A percentile compares a stretch with the other conserved stretches of the same genome.
Evolutionary conservation across 2,329 filamentous ascomycete genomes (phyloP).

Genomic region (Talaromyces sp.): DNA sequence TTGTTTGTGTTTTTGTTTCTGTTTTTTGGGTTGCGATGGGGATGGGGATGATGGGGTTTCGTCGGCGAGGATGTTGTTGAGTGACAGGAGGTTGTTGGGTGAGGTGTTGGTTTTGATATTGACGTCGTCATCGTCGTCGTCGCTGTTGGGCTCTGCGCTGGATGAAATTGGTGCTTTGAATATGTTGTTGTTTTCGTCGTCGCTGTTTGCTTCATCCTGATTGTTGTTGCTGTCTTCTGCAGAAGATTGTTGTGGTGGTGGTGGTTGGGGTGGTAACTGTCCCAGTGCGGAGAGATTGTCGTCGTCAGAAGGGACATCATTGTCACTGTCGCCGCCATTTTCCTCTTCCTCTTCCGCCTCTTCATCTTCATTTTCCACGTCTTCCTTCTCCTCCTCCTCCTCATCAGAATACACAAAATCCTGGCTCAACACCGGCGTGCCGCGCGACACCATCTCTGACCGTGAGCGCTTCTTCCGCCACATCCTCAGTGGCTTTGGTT

Average conservation of each 20-base stretch:
- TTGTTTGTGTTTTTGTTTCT: background rate
- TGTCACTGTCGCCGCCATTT: background rate
- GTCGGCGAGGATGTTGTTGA: too few relatives aligned
- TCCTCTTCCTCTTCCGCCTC: background rate
- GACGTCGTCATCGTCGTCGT: background rate
- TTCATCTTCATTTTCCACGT: constrained; percentile 3
- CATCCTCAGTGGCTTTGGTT: background rate
- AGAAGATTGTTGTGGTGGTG: background rate
- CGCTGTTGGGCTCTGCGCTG: background rate
- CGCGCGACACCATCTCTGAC: too few relatives aligned
- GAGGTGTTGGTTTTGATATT: background rate
- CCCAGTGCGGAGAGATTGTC: background rate
- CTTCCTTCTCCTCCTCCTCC: background rate
- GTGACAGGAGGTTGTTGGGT: too few relatives aligned
- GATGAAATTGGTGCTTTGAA: background rate
- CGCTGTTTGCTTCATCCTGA: background rate
- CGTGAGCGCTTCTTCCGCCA: too few relatives aligned
- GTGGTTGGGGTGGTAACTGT: background rate
- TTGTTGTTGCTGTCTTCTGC: background rate
- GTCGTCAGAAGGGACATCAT: background rate
- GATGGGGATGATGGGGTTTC: too few relatives aligned
- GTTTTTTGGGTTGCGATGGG: background rate
- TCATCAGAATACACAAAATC: constrained; percentile 2
- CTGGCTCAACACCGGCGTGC: background rate
- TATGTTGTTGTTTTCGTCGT: background rate